These are phyloP conservation scores for Leccinum ochraceum DNA, from an alignment of 768 basidiomycete species.

Conservation along the genomic window DNA sequence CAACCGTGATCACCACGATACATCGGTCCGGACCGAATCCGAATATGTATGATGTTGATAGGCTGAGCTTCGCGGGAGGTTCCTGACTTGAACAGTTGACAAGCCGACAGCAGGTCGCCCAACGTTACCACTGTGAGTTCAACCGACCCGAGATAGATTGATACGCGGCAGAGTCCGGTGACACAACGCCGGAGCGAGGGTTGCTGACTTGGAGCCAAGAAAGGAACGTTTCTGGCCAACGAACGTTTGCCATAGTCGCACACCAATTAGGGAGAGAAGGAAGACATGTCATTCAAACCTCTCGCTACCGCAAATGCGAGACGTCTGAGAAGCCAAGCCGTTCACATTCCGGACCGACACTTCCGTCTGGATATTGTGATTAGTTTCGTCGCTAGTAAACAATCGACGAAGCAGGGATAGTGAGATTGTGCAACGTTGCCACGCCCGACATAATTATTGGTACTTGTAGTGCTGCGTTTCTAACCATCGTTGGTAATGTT, in stretches of 20 bases:
- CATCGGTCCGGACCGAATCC: not conserved
- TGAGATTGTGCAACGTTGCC: conserved; percentile 11
- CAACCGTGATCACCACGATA: not conserved
- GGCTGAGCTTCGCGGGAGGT: not conserved
- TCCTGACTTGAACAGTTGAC: not conserved
- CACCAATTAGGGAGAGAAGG: not conserved
- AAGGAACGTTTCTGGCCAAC: not conserved
- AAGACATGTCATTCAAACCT: not conserved
- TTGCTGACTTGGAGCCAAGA: not conserved
- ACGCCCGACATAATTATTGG: conserved; percentile 9
- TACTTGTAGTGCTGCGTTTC: conserved; percentile 1
- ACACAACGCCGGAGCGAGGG: not conserved
- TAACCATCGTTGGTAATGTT: conserved; percentile 41
- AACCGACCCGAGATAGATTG: not conserved
- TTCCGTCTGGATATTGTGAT: conserved; percentile 20
- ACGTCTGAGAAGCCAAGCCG: not conserved
- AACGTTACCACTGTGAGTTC: not conserved
- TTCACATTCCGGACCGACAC: conserved; percentile 2
- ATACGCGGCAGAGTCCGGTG: not conserved
- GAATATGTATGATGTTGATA: not conserved
- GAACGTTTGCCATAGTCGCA: not conserved
- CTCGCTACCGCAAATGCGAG: not conserved
- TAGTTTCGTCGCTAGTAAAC: conserved; percentile 13
- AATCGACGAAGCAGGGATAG: conserved; percentile 12
- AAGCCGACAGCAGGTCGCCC: not conserved